phyloP scores from a whole-genome alignment of 257 asterid species.

The Solanum chiquidenum region DNA sequence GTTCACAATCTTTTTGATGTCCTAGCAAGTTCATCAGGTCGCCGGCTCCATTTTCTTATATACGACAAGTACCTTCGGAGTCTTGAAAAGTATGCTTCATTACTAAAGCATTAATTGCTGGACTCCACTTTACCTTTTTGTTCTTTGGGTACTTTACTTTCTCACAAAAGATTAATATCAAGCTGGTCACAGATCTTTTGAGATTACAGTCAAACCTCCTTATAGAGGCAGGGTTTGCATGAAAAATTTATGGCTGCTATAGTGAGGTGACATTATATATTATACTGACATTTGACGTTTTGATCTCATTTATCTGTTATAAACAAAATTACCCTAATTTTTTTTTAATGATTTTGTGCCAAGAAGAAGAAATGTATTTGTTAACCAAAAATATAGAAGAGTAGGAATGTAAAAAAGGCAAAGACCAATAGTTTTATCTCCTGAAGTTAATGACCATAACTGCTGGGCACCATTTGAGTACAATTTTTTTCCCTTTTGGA shows the following conservation, averaged over 20 bases:
- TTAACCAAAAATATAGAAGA: not conserved
- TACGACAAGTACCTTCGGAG: slow-evolving; percentile 75
- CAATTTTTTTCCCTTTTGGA: not conserved
- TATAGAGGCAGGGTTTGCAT: not conserved
- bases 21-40: slow-evolving; percentile 57
- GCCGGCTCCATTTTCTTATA: slow-evolving; percentile 75
- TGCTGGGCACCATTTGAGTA: not conserved
- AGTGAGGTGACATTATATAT: not conserved
- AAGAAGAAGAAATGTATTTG: not conserved
- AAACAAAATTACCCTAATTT: not conserved
- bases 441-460: not conserved
- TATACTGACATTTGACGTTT: not conserved
- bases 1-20: slow-evolving; percentile 85
- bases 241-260: not conserved
- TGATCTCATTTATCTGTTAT: not conserved
- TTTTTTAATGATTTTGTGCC: not conserved
- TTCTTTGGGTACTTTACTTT: not conserved
- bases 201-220: not conserved
- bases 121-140: not conserved
- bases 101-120: slow-evolving; percentile 11
- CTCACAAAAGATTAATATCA: not conserved
- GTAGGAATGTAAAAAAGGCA: not conserved
- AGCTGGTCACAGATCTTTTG: not conserved
- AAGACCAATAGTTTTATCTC: not conserved
- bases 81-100: slow-evolving; percentile 69